Evolutionary conservation across 768 basidiomycete genomes (phyloP), one percentile per base, ranked within the genome.

Genomic region (Pleurotus eryngii): DNA sequence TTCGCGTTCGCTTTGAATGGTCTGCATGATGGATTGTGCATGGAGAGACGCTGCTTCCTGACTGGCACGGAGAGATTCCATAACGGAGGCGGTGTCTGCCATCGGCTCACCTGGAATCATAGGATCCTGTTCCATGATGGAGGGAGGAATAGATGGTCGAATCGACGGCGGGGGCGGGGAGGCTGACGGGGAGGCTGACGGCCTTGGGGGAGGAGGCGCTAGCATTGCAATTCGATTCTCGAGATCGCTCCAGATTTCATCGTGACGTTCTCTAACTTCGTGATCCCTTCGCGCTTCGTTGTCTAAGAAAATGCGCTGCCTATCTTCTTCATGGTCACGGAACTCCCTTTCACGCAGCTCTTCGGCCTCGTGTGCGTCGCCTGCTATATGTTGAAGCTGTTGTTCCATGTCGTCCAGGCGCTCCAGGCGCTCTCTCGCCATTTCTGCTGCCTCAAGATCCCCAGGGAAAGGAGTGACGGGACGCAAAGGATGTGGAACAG

Each of bases 321-420:
- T 75, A 50, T 82, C 83, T 9, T 86, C 83, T 68, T 92, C 90
- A 58, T 81, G 80, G 1, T 72, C 71, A 15, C 81, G 78, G 70
- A 89, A 91, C 27, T 85, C 82, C 6, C 67, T 68, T 57, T 92
- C 89, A 8, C 90, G 81, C 46, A 74, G 74, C 22, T 82, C 78
- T 63, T 92, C 90, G 0, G 81, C 81, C 50, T 82, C 81, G 37
- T 80, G 77, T 0, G 83, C 80, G 2, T 76, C 76, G 6, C 75
- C 72, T 7, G 76, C 73, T 4, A 81, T 73, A 27, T 80, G 72
- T 3, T 76, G 73, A 11, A 90, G 65, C 18, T 77, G 76, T 17
- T 73, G 69, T 50, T 85, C 82, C 17, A 82, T 75, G 0, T 82
- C 84, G 8, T 78, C 77, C 22, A 91, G 74, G 17, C 82, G 82